These are phyloP conservation scores for Miscanthus lutarioriparius DNA, from an alignment of 176 grass and related monocot genomes.

Conservation along the genomic window DNA sequence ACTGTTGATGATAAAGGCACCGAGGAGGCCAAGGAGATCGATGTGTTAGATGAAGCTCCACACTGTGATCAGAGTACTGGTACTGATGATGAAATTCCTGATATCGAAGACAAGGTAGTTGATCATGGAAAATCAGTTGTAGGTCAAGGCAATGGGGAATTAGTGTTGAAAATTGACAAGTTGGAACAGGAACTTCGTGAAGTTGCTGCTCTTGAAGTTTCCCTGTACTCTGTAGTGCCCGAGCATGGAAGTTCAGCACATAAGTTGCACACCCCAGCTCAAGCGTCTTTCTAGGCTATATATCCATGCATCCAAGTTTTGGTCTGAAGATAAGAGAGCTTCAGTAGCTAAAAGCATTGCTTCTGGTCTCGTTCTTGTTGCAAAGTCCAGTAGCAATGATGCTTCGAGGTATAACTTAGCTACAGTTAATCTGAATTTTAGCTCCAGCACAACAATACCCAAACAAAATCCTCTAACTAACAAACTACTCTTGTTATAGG, in stretches of 20 bases:
- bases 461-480: conserved; percentile 23
- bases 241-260: conserved; percentile 86
- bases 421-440: conserved; percentile 20
- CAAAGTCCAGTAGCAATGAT: conserved; percentile 92
- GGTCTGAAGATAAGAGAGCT: conserved; percentile 66
- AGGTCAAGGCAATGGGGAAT: conserved; percentile 48
- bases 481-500: conserved; percentile 46
- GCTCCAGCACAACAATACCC: conserved; percentile 5
- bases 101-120: conserved; percentile 68
- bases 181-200: conserved; percentile 88
- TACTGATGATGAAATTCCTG: conserved; percentile 89
- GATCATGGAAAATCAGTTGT: conserved; percentile 57
- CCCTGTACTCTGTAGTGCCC: conserved; percentile 69
- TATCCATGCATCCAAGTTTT: conserved; percentile 72
- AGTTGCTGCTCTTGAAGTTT: conserved; percentile 91
- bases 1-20: conserved; percentile 59
- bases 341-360: conserved; percentile 70
- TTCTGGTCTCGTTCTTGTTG: conserved; percentile 75
- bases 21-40: conserved; percentile 90
- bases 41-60: conserved; percentile 92
- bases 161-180: conserved; percentile 62
- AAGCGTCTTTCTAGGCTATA: conserved; percentile 81
- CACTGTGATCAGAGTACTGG: conserved; percentile 87
- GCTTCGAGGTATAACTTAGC: conserved; percentile 75
- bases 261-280: conserved; percentile 94